Evolutionary conservation across 1,284 basidiomycete genomes (phyloP), one percentile per base, ranked within the genome.

Genomic region (Schizopora paradoxa): DNA sequence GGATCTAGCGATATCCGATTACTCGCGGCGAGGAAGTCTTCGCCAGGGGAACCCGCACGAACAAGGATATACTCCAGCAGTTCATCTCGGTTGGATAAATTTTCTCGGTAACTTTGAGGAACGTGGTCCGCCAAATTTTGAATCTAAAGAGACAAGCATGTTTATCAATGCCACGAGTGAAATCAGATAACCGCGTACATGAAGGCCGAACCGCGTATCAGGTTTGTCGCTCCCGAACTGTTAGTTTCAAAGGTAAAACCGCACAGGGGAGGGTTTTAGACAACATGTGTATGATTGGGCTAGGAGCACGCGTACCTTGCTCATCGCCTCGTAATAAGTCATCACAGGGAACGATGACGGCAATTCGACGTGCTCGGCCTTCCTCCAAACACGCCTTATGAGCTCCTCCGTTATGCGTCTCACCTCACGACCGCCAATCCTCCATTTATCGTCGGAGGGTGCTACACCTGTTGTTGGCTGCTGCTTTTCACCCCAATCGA

Each of bases 151-250:
- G n/a, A n/a, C n/a, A n/a, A n/a, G n/a, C n/a, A n/a, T n/a, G n/a
- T n/a, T n/a, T n/a, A n/a, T n/a, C n/a, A n/a, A n/a, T n/a, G n/a
- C n/a, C n/a, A n/a, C n/a, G n/a, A n/a, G n/a, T n/a, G n/a, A n/a
- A n/a, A n/a, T n/a, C 10, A 31, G 28, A 10, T 14, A 48, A 32
- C 26, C 18, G 56, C 68, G 57, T 51, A 91, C 89, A 79, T 91
- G 81, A 54, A 94, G 74, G 37, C 78, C 80, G 66, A 90, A 94
- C 43, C 94, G 78, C 40, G 84, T 80, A 64, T 98, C 93, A 29
- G 93, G 93, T 70, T 98, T 98, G 69, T 98, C 93, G 40, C 90
- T 91, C 6, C 94, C 93, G 72, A 85, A 97, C 81, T 90, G 52
- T 19, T 51, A 47, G 45, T 53, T 13, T 42, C 47, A 33, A 47